Conservation (phyloP, 495 filamentous ascomycete species). For the Lepidopterella palustris region DNA sequence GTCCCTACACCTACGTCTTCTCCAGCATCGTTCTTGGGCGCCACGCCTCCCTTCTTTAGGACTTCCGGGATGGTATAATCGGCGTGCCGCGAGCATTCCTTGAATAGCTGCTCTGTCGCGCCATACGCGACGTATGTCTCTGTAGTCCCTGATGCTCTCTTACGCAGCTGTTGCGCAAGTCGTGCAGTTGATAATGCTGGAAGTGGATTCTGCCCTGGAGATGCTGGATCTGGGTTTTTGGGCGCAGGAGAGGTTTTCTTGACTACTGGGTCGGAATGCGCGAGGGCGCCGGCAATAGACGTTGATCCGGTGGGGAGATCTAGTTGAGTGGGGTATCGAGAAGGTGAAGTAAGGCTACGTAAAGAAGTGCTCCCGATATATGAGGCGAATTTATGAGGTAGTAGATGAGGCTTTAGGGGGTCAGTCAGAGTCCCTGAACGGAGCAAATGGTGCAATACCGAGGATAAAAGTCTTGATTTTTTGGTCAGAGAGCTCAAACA, state of each 20-base stretch:
- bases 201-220: background rate
- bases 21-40: constrained; percentile 58
- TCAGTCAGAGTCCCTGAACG: background rate
- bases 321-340: background rate
- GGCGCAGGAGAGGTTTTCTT: background rate
- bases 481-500: constrained; percentile 7
- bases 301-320: background rate
- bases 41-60: constrained; percentile 19
- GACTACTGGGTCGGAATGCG: background rate
- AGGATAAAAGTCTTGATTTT: background rate
- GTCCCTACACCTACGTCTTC: constrained; percentile 71
- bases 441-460: background rate
- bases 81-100: constrained; percentile 67
- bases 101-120: constrained; percentile 70
- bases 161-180: constrained; percentile 10
- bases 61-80: constrained; percentile 53
- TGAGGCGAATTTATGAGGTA: background rate
- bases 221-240: background rate
- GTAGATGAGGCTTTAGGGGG: background rate
- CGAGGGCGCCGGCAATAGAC: background rate
- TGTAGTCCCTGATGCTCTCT: constrained; percentile 15
- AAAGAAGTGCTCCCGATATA: background rate
- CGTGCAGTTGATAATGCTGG: background rate
- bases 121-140: constrained; percentile 72
- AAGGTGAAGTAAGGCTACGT: background rate